These are phyloP conservation scores for Xylaria sp. DNA, from an alignment of 2,329 filamentous ascomycete genomes.

Conservation along the genomic window DNA sequence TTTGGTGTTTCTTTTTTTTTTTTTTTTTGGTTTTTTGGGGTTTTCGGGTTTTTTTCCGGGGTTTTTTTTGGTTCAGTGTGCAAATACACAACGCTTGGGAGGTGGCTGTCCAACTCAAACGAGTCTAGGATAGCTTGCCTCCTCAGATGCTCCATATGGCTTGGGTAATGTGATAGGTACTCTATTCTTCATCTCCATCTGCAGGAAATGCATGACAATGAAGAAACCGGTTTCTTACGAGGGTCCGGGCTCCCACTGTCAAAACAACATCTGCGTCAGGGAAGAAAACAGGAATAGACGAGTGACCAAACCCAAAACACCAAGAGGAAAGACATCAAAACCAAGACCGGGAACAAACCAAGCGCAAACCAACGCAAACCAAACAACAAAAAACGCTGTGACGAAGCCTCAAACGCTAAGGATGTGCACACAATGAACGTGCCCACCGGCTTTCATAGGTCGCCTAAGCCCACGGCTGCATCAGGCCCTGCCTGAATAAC, in stretches of 20 bases:
- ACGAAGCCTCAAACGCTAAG: neutral
- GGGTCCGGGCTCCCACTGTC: neutral
- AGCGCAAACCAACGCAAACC: neutral
- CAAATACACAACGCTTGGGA: too few species aligned
- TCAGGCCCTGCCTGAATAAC: neutral
- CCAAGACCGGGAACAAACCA: neutral
- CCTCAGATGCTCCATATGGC: too few species aligned
- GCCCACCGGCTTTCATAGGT: neutral
- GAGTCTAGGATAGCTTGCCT: too few species aligned
- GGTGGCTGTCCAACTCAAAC: too few species aligned
- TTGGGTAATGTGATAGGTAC: too few species aligned
- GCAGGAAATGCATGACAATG: too few species aligned
- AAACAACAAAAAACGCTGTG: neutral
- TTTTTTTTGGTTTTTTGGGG: too few species aligned
- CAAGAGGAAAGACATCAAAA: too few species aligned
- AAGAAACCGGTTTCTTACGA: neutral
- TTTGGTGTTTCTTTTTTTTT: too few species aligned
- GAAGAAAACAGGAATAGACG: neutral
- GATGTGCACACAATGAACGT: neutral
- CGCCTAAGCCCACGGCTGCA: neutral
- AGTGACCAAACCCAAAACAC: neutral
- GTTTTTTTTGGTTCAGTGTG: too few species aligned
- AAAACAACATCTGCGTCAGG: neutral
- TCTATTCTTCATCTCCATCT: too few species aligned
- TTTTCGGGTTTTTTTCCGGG: too few species aligned